phyloP scores from a whole-genome alignment of 371 early-diverging fungal genomes.

The Rhizopus stolonifer region DNA sequence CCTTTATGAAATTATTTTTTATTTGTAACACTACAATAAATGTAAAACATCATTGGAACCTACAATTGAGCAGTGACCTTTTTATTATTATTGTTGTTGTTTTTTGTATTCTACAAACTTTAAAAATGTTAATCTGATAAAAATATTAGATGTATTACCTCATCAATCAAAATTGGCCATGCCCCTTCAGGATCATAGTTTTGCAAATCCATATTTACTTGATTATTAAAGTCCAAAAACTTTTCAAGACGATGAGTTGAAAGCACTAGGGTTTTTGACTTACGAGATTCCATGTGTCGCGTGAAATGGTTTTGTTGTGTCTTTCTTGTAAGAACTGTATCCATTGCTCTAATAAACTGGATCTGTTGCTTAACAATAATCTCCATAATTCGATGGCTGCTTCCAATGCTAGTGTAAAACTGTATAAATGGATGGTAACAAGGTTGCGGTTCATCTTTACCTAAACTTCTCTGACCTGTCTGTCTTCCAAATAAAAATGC shows the following conservation, averaged over 20 bases:
- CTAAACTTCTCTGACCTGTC: constrained; percentile 75
- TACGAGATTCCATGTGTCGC: constrained; percentile 86
- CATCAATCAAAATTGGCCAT: constrained; percentile 83
- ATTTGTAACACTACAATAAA: too few relatives aligned
- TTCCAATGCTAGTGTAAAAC: constrained; percentile 57
- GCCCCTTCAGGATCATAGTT: constrained; percentile 80
- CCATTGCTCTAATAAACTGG: constrained; percentile 70
- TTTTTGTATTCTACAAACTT: constrained; percentile 24
- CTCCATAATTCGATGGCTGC: constrained; percentile 79
- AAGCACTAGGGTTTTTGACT: background rate
- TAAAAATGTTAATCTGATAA: too few relatives aligned
- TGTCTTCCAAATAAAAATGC: constrained; percentile 71
- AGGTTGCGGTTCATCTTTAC: constrained; percentile 36
- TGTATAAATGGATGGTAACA: background rate
- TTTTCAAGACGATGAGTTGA: constrained; percentile 20
- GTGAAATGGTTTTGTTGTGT: constrained; percentile 76
- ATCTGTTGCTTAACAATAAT: constrained; percentile 61
- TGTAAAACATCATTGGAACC: too few relatives aligned
- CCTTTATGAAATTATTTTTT: too few relatives aligned
- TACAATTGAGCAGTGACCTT: too few relatives aligned
- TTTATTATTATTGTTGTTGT: constrained; percentile 1
- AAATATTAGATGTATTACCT: too few relatives aligned
- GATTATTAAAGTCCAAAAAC: constrained; percentile 77
- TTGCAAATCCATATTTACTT: constrained; percentile 57
- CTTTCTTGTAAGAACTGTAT: constrained; percentile 66